Percentiles rank a stretch among this genome's conserved stretches.
Conservation (phyloP, 495 filamentous ascomycete genomes). For the Barbatosphaeria neglecta region DNA sequence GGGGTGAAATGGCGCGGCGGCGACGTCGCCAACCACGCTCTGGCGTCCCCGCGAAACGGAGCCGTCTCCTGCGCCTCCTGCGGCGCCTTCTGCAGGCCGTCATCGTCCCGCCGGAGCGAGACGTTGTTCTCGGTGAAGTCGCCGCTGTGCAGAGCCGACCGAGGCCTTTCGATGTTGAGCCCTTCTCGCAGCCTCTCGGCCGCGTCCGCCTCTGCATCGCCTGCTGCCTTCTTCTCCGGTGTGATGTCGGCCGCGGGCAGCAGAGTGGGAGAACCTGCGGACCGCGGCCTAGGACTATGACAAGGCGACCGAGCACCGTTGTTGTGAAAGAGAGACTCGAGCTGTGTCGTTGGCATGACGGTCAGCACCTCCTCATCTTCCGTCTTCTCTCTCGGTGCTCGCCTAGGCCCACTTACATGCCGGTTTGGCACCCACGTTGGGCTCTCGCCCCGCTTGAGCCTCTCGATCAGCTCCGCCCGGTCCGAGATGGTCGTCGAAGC, state of each 20-base stretch:
- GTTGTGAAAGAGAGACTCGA: slow-evolving; percentile 26
- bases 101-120: neutral
- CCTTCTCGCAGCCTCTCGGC: slow-evolving; percentile 26
- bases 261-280: slow-evolving; percentile 18
- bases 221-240: slow-evolving; percentile 22
- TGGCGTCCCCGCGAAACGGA: slow-evolving; percentile 1
- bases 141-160: slow-evolving; percentile 79
- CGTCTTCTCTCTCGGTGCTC: neutral
- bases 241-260: slow-evolving; percentile 30
- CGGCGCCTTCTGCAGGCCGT: neutral
- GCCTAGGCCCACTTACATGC: slow-evolving; percentile 52
- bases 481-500: slow-evolving; percentile 29
- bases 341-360: slow-evolving; percentile 10
- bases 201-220: slow-evolving; percentile 6
- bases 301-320: slow-evolving; percentile 15
- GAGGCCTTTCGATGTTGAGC: slow-evolving; percentile 64
- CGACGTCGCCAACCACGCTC: slow-evolving; percentile 31
- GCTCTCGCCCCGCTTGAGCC: slow-evolving; percentile 69
- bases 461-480: slow-evolving; percentile 70
- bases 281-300: slow-evolving; percentile 23
- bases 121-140: slow-evolving; percentile 62
- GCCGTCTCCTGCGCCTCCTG: neutral
- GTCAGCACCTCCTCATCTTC: neutral
- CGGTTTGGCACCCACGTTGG: slow-evolving; percentile 61
- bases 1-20: slow-evolving; percentile 32